Base-by-base conservation (phyloP, 2,329 filamentous ascomycete genomes). In the Exophiala viscosa region DNA sequence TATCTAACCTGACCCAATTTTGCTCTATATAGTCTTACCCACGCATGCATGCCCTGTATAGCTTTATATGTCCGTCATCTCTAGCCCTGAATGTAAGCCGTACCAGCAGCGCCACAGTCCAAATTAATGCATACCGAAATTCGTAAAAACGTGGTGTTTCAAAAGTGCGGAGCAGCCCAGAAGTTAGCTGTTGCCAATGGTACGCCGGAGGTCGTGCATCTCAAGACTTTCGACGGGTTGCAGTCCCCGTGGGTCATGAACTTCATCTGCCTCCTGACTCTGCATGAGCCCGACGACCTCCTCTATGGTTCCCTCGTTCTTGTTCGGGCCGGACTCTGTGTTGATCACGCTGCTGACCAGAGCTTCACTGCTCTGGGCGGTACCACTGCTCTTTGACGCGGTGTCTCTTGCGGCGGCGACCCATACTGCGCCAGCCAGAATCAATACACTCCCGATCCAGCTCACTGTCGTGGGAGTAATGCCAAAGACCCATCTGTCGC, bases 371-470 rank as follows among this genome's bases (percentile, higher is more conserved):
- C 31, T 35, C 32, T 44, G 44, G 18, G 44, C 35, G 38, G 40
- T 51, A 18, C 57, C 55, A 48, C 13, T 57, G 50, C 38, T 23
- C 39, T 51, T 45, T 40, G 32, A 31, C 6, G 43, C 52, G 18
- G 59, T 57, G 50, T 76, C 74, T 51, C 76, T 77, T 50, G 77
- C 74, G 63, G 84, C 68, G 0, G 83, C 83, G 45, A 87, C 81
- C 64, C 81, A 85, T 23, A 87, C 72, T 2, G 83, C 84, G 56
- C 81, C 81, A 0, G 78, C 79, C n/a, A 87, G 65, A 57, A 88
- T 87, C 57, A 87, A 64, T 17, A 72, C 78, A 10, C 80, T 84
- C 2, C 85, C 85, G 2, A 79, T 67, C 60, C 84, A 81, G 53
- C 81, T 84, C 60, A 81, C 68, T 15, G 72, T 65, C 7, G 77